Percentiles rank a stretch among this genome's conserved stretches.
phyloP scores from a whole-genome alignment of 148 eudicot species.

The Rhododendron henanense region DNA sequence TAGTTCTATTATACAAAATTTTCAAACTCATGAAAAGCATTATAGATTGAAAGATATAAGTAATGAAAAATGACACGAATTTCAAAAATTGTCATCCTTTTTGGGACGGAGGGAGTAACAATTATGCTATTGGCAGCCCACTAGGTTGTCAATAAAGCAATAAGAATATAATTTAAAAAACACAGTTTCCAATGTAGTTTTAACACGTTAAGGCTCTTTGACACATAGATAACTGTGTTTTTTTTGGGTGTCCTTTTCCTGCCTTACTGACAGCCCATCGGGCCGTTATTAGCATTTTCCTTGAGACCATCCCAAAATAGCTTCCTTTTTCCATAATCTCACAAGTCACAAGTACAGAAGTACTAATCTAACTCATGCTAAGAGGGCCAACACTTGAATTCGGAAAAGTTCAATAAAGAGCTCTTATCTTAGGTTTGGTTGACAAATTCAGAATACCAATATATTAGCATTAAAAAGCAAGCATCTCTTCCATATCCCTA shows the following conservation, averaged over 20 bases:
- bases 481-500: not conserved
- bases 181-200: not conserved
- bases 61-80: too few species aligned
- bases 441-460: not conserved
- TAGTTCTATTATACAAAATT: too few species aligned
- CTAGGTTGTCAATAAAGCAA: not conserved
- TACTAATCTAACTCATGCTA: not conserved
- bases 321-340: not conserved
- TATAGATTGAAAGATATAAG: too few species aligned
- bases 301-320: not conserved
- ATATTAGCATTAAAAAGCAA: not conserved
- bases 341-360: not conserved
- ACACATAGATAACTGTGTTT: too few species aligned
- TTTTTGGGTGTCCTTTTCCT: too few species aligned
- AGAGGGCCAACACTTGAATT: not conserved
- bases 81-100: too few species aligned
- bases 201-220: not conserved
- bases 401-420: not conserved
- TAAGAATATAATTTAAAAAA: too few species aligned
- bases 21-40: too few species aligned
- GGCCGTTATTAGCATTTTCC: too few species aligned
- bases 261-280: too few species aligned
- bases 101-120: too few species aligned
- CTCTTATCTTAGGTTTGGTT: not conserved
- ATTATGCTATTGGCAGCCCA: not conserved